Evolutionary conservation across 2,329 filamentous ascomycete species (phyloP), one percentile per base, ranked within the genome.

Genomic region (Diplocarpon mali): DNA sequence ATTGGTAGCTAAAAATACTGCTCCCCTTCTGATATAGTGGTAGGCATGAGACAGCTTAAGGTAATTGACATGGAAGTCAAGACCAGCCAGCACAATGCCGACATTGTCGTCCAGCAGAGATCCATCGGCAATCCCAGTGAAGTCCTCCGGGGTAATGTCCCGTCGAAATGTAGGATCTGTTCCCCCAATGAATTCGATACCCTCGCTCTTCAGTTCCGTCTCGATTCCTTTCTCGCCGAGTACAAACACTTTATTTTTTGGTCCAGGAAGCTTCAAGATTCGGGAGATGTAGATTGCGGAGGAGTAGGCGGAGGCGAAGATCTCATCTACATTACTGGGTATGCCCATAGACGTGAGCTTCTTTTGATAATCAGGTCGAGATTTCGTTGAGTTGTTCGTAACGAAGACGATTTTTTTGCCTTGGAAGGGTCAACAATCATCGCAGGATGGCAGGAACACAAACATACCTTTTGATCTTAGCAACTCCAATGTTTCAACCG

Each of bases 351-450:
- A 69, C 38, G 83, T 78, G 48, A 98, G 81, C 62, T 96, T 98
- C 70, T 90, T 87, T 64, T 84, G 82, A 67, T 98, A 98, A 63
- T 95, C 88, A 40, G 76, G 71, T 45, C 92, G 83, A 10, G 90
- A 95, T 64, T 98, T 98, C 46, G 92, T 96, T 60, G 88, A 95
- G 70, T 98, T 98, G 69, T 98, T 98, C 34, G 92, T 98, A 42
- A 98, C 92, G 62, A 98, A 98, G 44, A 98, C 80, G 29, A 92
- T 75, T 62, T 83, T 83, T 66, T 98, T 98, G 61, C 86, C 89
- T 92, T 42, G 24, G 12, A 38, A 43, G 54, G 24, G 15, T 48
- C 34, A 46, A 40, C 13, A 34, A 16, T 7, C n/a, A 17, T 50
- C 40, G 16, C 13, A 36, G 14, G 20, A 17, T 39, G 29, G 31